A percentile compares a stretch with the other conserved stretches of the same genome.
These are phyloP conservation scores for Rhizopogon roseolus DNA, from an alignment of 768 basidiomycete species.

Conservation along the genomic window DNA sequence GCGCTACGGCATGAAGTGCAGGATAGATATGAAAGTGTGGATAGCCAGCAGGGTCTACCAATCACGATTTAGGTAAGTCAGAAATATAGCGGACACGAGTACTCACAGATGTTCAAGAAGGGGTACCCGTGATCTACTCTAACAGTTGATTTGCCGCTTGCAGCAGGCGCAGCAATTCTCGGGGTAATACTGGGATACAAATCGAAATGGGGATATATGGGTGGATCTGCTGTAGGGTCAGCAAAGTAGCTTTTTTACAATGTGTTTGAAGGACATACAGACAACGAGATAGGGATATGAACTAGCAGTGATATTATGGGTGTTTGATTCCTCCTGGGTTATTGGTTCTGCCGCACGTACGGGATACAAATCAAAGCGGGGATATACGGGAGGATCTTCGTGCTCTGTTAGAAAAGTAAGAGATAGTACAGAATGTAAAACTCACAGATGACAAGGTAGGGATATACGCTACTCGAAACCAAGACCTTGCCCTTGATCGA, in stretches of 20 bases:
- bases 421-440: neutral
- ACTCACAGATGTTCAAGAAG: slow-evolving; percentile 10
- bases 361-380: slow-evolving; percentile 12
- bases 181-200: slow-evolving; percentile 17
- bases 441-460: slow-evolving; percentile 11
- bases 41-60: slow-evolving; percentile 11
- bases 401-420: neutral
- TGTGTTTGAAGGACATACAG: slow-evolving; percentile 1
- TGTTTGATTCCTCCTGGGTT: neutral
- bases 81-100: slow-evolving; percentile 9
- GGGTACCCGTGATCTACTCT: slow-evolving; percentile 8
- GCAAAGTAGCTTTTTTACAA: slow-evolving; percentile 1
- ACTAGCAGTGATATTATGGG: neutral
- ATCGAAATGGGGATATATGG: slow-evolving; percentile 29
- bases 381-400: slow-evolving; percentile 14
- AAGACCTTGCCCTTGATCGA: neutral
- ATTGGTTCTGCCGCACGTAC: neutral
- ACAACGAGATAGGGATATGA: slow-evolving; percentile 4
- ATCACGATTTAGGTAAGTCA: slow-evolving; percentile 4
- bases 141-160: neutral
- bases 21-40: slow-evolving; percentile 22
- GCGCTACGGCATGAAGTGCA: neutral
- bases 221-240: slow-evolving; percentile 28
- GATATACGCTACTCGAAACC: slow-evolving; percentile 7
- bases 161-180: neutral